These are phyloP conservation scores for Rosa lucieae DNA, from an alignment of 306 rosid species.

Conservation along the genomic window DNA sequence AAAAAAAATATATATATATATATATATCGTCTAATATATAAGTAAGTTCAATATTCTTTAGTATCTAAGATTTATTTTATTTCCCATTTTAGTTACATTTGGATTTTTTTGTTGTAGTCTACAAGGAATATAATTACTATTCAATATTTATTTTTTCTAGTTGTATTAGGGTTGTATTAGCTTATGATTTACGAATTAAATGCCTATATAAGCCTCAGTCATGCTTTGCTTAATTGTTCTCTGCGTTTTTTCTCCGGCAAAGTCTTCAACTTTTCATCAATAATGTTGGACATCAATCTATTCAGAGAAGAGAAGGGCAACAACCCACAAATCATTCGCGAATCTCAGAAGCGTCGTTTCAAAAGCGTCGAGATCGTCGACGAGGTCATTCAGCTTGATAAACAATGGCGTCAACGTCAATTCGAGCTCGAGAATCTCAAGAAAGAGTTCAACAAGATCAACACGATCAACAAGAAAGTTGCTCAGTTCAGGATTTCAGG, in stretches of 20 bases:
- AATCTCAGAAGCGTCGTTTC: conserved; percentile 93
- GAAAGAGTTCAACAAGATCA: conserved; percentile 71
- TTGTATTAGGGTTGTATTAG: too few species aligned
- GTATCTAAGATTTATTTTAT: too few species aligned
- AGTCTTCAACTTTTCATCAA: neutral
- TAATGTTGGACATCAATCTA: conserved; percentile 82
- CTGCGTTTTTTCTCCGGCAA: neutral
- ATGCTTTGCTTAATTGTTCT: too few species aligned
- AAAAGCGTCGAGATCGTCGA: conserved; percentile 73
- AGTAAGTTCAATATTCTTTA: too few species aligned
- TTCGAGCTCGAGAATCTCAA: conserved; percentile 73
- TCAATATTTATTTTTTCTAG: too few species aligned
- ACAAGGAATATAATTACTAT: too few species aligned
- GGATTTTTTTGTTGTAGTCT: too few species aligned
- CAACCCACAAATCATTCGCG: conserved; percentile 84
- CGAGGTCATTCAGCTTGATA: conserved; percentile 79
- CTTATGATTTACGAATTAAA: too few species aligned
- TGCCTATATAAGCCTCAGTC: too few species aligned
- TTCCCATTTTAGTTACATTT: too few species aligned
- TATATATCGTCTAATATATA: too few species aligned
- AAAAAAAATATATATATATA: too few species aligned
- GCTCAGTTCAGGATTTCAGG: conserved; percentile 58
- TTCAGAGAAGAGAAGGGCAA: conserved; percentile 85
- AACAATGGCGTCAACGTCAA: conserved; percentile 86
- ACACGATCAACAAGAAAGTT: conserved; percentile 50